phyloP scores from a whole-genome alignment of 2,329 filamentous ascomycete species.

The Pyrenochaeta sp. region DNA sequence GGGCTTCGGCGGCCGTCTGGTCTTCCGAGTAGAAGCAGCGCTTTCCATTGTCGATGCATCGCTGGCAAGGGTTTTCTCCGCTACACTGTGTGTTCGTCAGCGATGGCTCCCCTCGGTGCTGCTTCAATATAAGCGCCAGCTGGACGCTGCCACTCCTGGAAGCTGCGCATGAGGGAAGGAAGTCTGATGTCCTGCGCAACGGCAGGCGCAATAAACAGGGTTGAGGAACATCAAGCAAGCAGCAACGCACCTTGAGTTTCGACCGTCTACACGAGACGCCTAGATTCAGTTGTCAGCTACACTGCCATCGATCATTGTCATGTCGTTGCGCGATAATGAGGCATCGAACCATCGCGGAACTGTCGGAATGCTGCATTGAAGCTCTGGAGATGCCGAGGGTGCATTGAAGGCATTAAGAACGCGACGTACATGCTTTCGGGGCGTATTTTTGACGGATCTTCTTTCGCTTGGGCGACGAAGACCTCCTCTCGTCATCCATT shows the following conservation, averaged over 20 bases:
- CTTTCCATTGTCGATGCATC: slow-evolving; percentile 45
- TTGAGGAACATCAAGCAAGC: background rate
- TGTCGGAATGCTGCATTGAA: slow-evolving; percentile 32
- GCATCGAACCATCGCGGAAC: slow-evolving; percentile 27
- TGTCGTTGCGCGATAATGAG: slow-evolving; percentile 3
- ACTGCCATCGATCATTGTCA: background rate
- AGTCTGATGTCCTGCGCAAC: background rate
- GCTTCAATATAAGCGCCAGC: background rate
- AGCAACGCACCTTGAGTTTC: slow-evolving; percentile 43
- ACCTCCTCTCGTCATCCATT: slow-evolving; percentile 30
- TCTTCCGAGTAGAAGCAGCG: slow-evolving; percentile 51
- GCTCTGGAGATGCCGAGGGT: slow-evolving; percentile 4
- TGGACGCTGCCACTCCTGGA: background rate
- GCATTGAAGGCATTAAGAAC: slow-evolving; percentile 1
- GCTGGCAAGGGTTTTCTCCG: slow-evolving; percentile 47
- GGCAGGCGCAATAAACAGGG: slow-evolving; percentile 1
- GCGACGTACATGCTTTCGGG: slow-evolving; percentile 45
- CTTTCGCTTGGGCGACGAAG: slow-evolving; percentile 46
- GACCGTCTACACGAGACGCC: slow-evolving; percentile 46
- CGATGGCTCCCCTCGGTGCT: background rate
- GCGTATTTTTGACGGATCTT: slow-evolving; percentile 49
- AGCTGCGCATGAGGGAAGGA: background rate
- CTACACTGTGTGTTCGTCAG: slow-evolving; percentile 35
- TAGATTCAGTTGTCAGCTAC: slow-evolving; percentile 26
- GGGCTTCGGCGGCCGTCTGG: slow-evolving; percentile 47